A percentile compares a stretch with the other conserved stretches of the same genome.
Evolutionary conservation across 2,329 filamentous ascomycete genomes (phyloP).

Genomic region (Penicillium paneum): DNA sequence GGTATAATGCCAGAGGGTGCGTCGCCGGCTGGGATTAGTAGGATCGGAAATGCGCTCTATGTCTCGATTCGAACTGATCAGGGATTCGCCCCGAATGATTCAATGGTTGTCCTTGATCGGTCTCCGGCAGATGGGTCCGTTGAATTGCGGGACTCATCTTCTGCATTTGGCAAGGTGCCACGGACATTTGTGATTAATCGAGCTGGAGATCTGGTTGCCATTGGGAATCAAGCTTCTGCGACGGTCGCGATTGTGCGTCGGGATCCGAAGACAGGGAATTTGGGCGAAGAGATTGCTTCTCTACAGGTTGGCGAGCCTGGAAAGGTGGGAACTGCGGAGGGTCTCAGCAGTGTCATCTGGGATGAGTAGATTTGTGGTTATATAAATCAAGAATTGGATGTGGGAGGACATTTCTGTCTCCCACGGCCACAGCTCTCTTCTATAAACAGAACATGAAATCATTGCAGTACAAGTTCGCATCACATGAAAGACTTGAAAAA

Average conservation of each 20-base stretch:
- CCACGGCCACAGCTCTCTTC: constrained; percentile 1
- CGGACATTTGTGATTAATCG: constrained; percentile 66
- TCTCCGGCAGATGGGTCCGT: constrained; percentile 59
- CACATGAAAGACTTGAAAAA: constrained; percentile 4
- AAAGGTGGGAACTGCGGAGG: constrained; percentile 24
- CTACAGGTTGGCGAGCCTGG: constrained; percentile 32
- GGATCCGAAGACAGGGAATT: constrained; percentile 56
- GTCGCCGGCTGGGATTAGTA: constrained; percentile 27
- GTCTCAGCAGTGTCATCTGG: constrained; percentile 39
- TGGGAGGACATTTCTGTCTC: not conserved
- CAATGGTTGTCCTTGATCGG: constrained; percentile 28
- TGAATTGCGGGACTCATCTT: constrained; percentile 54
- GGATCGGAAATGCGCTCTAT: constrained; percentile 26
- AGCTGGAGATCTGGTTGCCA: constrained; percentile 61
- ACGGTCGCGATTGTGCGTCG: constrained; percentile 62
- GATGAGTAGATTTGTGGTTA: constrained; percentile 21
- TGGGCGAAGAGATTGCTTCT: constrained; percentile 45
- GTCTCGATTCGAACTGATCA: constrained; percentile 34
- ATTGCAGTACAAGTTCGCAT: constrained; percentile 15
- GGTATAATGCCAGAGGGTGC: constrained; percentile 26
- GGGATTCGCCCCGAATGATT: constrained; percentile 29
- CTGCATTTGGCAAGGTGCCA: constrained; percentile 63
- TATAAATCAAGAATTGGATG: constrained; percentile 6
- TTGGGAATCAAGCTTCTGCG: constrained; percentile 61
- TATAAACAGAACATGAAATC: constrained; percentile 12